Base-by-base conservation (phyloP, 169 alveolate genomes). In the Eimeria praecox region DNA sequence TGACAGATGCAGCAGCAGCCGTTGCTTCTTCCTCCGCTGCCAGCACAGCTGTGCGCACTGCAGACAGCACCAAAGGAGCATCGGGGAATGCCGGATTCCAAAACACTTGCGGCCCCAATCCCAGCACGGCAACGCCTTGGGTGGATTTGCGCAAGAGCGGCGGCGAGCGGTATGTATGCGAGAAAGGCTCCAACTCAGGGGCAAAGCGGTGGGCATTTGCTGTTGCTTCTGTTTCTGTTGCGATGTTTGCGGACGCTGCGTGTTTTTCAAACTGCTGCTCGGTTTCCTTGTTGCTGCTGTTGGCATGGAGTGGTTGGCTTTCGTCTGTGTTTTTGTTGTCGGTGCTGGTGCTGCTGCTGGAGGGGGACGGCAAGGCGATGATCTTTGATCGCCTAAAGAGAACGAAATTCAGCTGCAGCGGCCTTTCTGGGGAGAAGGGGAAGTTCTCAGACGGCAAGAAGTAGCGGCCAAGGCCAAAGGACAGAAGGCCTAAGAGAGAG, bases 331-430 rank as follows among this genome's bases (percentile, higher is more conserved):
- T 44, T 62, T 30, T 27, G 49, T 49, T 71, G 49, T 78, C 40
- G 38, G 30, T 49, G 38, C 35, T 54, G 46, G 3, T 3, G 77
- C 91, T 49, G 91, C 73, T 54, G 75, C 91, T 54, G 54, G 46
- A 40, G 56, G 52, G 35, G 9, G 22, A 22, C 6, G 27, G 12
- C 14, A 86, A 62, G 40, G 82, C 93, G 30, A 62, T 86, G 35
- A 86, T 49, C 62, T 86, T 86, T 44, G 93, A 56, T 10, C 80
- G 93, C 40, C 93, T 54, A 24, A 86, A 86, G 6, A 40, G 6
- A 35, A 86, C 93, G 40, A 86, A 86, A 62, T 86, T 80, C 93
- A 86, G 82, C 93, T 86, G 93, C 52, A 86, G 93, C 80, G 93
- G 93, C 82, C 82, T 46, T 49, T 35, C 82, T 56, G 80, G n/a